Base-by-base conservation (phyloP, 495 filamentous ascomycete genomes). In the Friedmanniomyces simplex region DNA sequence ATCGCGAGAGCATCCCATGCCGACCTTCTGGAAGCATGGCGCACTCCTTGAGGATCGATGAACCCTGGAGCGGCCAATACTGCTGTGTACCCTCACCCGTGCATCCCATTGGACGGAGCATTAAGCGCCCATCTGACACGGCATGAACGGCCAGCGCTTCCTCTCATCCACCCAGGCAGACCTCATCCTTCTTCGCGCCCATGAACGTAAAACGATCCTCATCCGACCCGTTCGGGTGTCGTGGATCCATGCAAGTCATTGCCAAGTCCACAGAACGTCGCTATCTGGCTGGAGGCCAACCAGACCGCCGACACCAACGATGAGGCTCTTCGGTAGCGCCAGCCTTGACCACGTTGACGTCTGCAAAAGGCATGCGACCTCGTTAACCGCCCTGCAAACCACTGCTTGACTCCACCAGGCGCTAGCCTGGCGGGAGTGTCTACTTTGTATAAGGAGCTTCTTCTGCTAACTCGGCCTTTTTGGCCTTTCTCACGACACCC, bases 251-350 rank as follows among this genome's bases (percentile, higher is more conserved):
- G 46, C 46, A 49, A 49, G 46, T 22, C 49, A 52, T 37, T 52
- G 49, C 49, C 49, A 37, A 52, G 18, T n/a, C 13, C 49, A 36
- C 6, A 25, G 14, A 22, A 52, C 12, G 16, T 24, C 13, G 34
- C 51, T 28, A 42, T 50, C 51, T 26, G 12, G 13, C 12, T 13
- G 22, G 13, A 37, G 34, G 52, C 59, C 54, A 62, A 62, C 59
- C 54, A 62, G 37, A 41, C 42, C 42, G 45, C 55, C 13, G 41
- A 18, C 37, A 24, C n/a, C 34, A 13, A 51, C 22, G 12, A 43
- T 49, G 55, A 54, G 25, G 48, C 46, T 47, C 53, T 57, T 28
- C 32, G 30, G 28, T 52, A 58, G 47, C 55, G 59, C 59, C 55
- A 54, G 54, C 55, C 49, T 43, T 37, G 59, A 52, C 59, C 59